Conservation (phyloP, 495 filamentous ascomycete genomes). For the Podospora pseudoanserina region DNA sequence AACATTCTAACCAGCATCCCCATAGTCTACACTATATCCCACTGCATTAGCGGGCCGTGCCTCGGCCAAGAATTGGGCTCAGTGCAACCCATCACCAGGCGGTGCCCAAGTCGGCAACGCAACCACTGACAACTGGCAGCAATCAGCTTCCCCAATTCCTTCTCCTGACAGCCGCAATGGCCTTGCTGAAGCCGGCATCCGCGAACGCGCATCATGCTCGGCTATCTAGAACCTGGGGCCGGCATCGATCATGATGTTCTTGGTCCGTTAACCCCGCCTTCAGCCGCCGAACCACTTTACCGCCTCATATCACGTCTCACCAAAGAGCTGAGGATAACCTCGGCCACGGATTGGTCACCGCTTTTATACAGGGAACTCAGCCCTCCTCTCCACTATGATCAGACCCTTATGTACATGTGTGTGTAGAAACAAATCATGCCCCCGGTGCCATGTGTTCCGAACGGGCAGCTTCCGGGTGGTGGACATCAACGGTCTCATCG, state of each 20-base stretch:
- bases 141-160: neutral
- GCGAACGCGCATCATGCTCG: neutral
- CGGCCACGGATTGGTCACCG: neutral
- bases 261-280: neutral
- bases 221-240: neutral
- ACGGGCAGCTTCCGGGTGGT: neutral
- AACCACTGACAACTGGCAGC: neutral
- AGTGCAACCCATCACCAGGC: neutral
- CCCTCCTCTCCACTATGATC: neutral
- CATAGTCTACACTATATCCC: neutral
- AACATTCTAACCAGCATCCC: neutral
- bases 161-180: no score
- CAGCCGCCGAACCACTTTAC: neutral
- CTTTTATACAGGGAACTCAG: neutral
- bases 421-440: no score
- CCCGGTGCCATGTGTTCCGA: neutral
- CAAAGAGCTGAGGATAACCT: neutral
- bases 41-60: neutral
- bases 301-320: neutral
- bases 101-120: neutral
- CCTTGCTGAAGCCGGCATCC: neutral
- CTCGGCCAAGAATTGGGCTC: neutral
- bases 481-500: neutral
- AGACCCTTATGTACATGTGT: no score
- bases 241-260: neutral